A percentile compares a stretch with the other conserved stretches of the same genome.
These are phyloP conservation scores for Skeletonema grethae DNA, from an alignment of 108 stramenopile genomes.

Conservation along the genomic window DNA sequence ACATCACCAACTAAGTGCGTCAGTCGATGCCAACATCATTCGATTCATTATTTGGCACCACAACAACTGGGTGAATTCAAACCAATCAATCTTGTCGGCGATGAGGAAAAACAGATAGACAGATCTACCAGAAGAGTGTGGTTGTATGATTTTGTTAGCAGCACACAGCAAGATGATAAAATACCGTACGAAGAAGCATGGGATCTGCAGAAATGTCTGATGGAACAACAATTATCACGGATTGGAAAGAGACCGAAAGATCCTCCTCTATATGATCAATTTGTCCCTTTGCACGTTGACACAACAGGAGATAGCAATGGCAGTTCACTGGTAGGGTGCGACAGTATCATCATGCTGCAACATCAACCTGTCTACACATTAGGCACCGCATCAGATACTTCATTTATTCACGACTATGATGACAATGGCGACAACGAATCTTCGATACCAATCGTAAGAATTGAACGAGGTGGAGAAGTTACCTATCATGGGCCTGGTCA, in stretches of 20 bases:
- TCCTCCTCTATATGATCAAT: slow-evolving; percentile 48
- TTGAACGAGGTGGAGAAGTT: slow-evolving; percentile 97
- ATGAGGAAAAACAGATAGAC: slow-evolving; percentile 3
- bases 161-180: slow-evolving; percentile 1
- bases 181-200: slow-evolving; percentile 56
- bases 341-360: slow-evolving; percentile 73
- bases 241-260: slow-evolving; percentile 51
- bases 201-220: slow-evolving; percentile 61
- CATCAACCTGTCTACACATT: slow-evolving; percentile 86
- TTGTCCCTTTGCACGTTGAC: slow-evolving; percentile 38
- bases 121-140: slow-evolving; percentile 48
- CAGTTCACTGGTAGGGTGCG: slow-evolving; percentile 42
- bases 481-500: slow-evolving; percentile 99
- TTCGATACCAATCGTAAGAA: slow-evolving; percentile 65
- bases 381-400: slow-evolving; percentile 80
- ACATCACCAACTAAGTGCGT: background rate
- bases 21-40: slow-evolving; percentile 3
- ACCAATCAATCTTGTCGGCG: slow-evolving; percentile 19
- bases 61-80: slow-evolving; percentile 72
- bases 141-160: slow-evolving; percentile 54
- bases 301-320: background rate
- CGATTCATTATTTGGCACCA: slow-evolving; percentile 36
- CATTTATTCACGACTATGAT: slow-evolving; percentile 53
- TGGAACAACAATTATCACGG: slow-evolving; percentile 53
- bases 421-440: slow-evolving; percentile 6